phyloP scores from a whole-genome alignment of 208 protist genomes.

The Acanthamoeba triangularis region DNA sequence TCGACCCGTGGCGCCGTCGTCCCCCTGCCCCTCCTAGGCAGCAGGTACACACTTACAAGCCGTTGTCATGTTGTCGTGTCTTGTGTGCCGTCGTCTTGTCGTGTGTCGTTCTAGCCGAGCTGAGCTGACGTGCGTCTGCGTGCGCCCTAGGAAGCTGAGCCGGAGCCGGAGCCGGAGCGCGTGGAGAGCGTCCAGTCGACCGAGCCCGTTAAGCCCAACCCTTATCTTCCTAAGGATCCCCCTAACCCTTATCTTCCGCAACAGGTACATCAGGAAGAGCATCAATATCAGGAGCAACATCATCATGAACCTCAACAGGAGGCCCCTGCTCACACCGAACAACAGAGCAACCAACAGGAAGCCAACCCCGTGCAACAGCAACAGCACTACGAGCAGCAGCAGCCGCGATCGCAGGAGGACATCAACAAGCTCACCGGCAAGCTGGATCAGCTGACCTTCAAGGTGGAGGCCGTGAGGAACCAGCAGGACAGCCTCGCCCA shows the following conservation, averaged over 20 bases:
- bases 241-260: conserved; percentile 61
- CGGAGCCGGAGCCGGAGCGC: neutral
- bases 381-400: too few species aligned
- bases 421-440: conserved; percentile 40
- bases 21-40: neutral
- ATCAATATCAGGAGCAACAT: conserved; percentile 58
- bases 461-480: neutral
- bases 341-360: conserved; percentile 52
- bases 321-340: neutral
- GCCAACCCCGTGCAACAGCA: neutral
- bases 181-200: neutral
- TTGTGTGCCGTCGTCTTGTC: too few species aligned
- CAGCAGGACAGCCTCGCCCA: conserved; percentile 37
- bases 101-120: too few species aligned
- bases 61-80: too few species aligned
- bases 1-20: conserved; percentile 72
- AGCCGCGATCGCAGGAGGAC: conserved; percentile 19
- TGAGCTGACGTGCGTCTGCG: too few species aligned
- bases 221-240: conserved; percentile 44
- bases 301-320: conserved; percentile 1
- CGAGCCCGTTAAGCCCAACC: conserved; percentile 54
- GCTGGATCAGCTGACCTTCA: neutral
- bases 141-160: neutral
- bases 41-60: neutral
- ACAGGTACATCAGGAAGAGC: conserved; percentile 24